Percentiles rank a stretch among this genome's conserved stretches.
Conservation (phyloP, 306 rosid genomes). For the Arachis stenosperma region DNA sequence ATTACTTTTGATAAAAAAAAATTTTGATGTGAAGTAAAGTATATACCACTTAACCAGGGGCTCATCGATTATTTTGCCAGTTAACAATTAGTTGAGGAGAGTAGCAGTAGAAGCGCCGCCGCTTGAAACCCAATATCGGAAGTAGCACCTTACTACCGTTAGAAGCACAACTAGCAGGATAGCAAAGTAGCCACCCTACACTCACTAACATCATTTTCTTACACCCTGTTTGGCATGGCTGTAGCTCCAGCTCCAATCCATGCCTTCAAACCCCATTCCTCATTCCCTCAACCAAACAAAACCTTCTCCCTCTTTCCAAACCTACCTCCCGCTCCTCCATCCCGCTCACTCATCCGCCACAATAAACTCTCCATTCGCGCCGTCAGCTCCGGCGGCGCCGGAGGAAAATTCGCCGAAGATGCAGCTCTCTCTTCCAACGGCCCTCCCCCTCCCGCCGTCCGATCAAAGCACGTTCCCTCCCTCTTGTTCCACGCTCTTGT, state of each 20-base stretch:
- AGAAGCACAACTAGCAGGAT: too few species aligned
- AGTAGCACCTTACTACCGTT: too few species aligned
- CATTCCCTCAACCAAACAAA: conserved; percentile 25
- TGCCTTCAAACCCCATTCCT: conserved; percentile 16
- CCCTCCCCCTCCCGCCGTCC: conserved; percentile 42
- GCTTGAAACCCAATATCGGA: too few species aligned
- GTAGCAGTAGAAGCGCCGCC: too few species aligned
- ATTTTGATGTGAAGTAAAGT: too few species aligned
- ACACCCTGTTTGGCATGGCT: conserved; percentile 48
- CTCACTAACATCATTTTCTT: too few species aligned
- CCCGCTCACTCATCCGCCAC: conserved; percentile 24
- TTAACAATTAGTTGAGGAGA: too few species aligned
- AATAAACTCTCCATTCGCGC: conserved; percentile 48
- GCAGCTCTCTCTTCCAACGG: conserved; percentile 37
- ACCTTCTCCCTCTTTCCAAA: conserved; percentile 26
- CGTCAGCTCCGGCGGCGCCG: conserved; percentile 23
- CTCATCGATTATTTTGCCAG: too few species aligned
- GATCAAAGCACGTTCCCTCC: conserved; percentile 46
- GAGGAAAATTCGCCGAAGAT: conserved; percentile 10
- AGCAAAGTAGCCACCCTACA: too few species aligned
- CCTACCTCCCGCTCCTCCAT: conserved; percentile 18
- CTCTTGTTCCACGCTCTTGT: neutral
- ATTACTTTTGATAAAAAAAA: too few species aligned
- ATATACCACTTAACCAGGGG: too few species aligned
- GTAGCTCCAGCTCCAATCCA: conserved; percentile 38